Percentiles rank a stretch among this genome's conserved stretches.
phyloP scores from a whole-genome alignment of 805 yeast genomes.

The Isabelozyma rhagii region DNA sequence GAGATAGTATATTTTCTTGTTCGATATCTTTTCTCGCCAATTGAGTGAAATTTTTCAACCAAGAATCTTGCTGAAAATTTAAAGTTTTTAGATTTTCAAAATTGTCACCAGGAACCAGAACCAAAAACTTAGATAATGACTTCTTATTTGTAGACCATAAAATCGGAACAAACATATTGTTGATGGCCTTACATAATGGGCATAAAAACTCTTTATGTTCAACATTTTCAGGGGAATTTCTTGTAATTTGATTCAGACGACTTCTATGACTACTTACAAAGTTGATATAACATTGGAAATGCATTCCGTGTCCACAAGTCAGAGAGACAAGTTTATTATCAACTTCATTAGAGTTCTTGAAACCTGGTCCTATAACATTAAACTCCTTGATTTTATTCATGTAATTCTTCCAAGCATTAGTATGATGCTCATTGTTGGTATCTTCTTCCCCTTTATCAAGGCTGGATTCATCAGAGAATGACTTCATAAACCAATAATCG shows the following conservation, averaged over 20 bases:
- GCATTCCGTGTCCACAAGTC: conserved; percentile 96
- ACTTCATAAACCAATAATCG: conserved; percentile 61
- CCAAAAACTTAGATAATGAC: conserved; percentile 19
- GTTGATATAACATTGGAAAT: conserved; percentile 68
- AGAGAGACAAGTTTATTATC: conserved; percentile 51
- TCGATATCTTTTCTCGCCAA: conserved; percentile 20
- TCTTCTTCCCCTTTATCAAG: conserved; percentile 34
- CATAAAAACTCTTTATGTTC: conserved; percentile 76
- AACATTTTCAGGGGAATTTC: conserved; percentile 75
- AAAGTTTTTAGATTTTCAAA: conserved; percentile 12
- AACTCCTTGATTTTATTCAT: conserved; percentile 34
- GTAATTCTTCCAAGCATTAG: conserved; percentile 35
- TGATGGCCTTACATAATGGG: conserved; percentile 86
- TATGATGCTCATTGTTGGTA: conserved; percentile 9
- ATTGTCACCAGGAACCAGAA: conserved; percentile 5
- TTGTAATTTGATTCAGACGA: conserved; percentile 68
- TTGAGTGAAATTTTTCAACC: conserved; percentile 23
- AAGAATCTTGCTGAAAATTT: conserved; percentile 13
- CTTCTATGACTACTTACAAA: conserved; percentile 55
- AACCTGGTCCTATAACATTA: conserved; percentile 69
- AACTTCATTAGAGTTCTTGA: conserved; percentile 39
- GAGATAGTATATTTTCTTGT: conserved; percentile 19
- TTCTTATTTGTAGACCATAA: conserved; percentile 52
- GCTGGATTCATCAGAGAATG: conserved; percentile 49
- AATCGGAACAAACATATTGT: conserved; percentile 80